Conservation (phyloP, 2,329 filamentous ascomycete species). For the Exophiala calicioides region DNA sequence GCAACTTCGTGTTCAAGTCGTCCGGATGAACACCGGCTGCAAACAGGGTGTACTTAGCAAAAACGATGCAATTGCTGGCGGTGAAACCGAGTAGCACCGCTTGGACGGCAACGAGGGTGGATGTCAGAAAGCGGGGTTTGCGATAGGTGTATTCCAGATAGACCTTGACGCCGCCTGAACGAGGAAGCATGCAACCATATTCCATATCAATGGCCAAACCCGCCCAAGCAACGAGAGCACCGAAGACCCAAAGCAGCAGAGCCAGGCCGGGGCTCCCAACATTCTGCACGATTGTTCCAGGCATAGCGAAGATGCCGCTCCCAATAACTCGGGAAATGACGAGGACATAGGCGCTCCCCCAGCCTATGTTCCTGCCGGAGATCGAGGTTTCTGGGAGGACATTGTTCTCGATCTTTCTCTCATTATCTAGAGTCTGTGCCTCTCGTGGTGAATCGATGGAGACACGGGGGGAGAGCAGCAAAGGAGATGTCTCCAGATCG, state of each 20-base stretch:
- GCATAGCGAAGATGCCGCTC: constrained; percentile 71
- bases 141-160: constrained; percentile 71
- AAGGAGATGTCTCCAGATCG: constrained; percentile 23
- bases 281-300: constrained; percentile 65
- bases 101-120: constrained; percentile 64
- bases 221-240: constrained; percentile 62
- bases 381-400: constrained; percentile 61
- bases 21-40: constrained; percentile 55
- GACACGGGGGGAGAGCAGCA: constrained; percentile 17
- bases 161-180: constrained; percentile 68
- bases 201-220: constrained; percentile 65
- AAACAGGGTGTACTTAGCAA: constrained; percentile 65
- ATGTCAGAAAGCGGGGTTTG: constrained; percentile 63
- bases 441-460: constrained; percentile 6
- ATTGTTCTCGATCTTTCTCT: constrained; percentile 66
- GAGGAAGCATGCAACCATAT: constrained; percentile 69
- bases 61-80: constrained; percentile 69
- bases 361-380: constrained; percentile 61
- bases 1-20: constrained; percentile 54
- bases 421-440: constrained; percentile 3
- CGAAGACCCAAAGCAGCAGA: constrained; percentile 63
- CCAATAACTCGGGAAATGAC: constrained; percentile 70
- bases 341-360: constrained; percentile 66
- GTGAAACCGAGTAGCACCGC: constrained; percentile 64
- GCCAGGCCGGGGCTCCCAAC: constrained; percentile 68